Evolutionary conservation across 306 rosid species (phyloP).

Genomic region (Gynostemma pentaphyllum): DNA sequence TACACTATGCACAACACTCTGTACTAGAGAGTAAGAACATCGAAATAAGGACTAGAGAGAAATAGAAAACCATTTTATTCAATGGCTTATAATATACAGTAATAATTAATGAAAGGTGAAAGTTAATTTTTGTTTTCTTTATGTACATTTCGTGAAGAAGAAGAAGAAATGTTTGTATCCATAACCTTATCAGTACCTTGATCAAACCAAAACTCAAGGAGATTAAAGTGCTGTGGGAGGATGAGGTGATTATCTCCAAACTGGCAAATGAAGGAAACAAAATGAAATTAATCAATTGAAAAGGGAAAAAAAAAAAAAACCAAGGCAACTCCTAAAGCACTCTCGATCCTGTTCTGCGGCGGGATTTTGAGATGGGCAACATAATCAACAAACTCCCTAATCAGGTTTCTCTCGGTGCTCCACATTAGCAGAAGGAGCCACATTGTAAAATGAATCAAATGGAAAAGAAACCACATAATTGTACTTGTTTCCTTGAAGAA

Average conservation of each 20-base stretch:
- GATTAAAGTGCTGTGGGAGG: constrained; percentile 52
- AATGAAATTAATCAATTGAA: constrained; percentile 1
- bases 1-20: background rate
- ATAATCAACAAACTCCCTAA: background rate
- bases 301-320: background rate
- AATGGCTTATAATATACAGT: background rate
- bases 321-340: too few relatives aligned
- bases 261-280: constrained; percentile 25
- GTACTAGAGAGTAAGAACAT: background rate
- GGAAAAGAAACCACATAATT: constrained; percentile 7
- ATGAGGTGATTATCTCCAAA: constrained; percentile 35
- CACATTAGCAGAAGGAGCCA: background rate
- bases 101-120: background rate
- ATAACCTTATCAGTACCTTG: background rate
- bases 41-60: background rate
- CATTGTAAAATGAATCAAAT: background rate
- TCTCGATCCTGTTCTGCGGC: too few relatives aligned
- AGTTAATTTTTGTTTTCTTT: too few relatives aligned
- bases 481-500: constrained; percentile 98
- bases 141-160: constrained; percentile 2
- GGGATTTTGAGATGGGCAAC: too few relatives aligned
- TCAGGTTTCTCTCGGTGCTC: background rate
- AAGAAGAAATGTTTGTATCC: background rate
- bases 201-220: background rate
- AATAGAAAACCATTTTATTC: background rate